These are phyloP conservation scores for Moricandia arvensis DNA, from an alignment of 345 rosid genomes.

Conservation along the genomic window DNA sequence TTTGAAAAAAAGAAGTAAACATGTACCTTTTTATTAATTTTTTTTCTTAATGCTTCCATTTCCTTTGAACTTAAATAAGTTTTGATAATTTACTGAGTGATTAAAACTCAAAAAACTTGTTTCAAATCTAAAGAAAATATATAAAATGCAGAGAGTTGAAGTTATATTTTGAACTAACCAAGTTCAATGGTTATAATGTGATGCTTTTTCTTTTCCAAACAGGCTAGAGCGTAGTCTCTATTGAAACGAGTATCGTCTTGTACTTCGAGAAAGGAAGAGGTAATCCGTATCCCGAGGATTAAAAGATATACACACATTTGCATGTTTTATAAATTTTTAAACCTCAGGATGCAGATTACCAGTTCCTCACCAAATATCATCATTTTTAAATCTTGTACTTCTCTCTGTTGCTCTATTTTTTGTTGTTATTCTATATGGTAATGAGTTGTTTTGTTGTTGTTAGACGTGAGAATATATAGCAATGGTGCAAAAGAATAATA, in stretches of 20 bases:
- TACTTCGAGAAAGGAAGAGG: slow-evolving; percentile 28
- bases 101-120: too few species aligned
- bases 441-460: background rate
- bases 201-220: slow-evolving; percentile 12
- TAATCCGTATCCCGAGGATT: slow-evolving; percentile 40
- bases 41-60: background rate
- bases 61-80: background rate
- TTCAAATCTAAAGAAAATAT: background rate
- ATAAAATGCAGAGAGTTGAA: background rate
- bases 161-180: slow-evolving; percentile 8
- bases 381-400: background rate
- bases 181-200: background rate
- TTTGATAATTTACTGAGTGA: background rate
- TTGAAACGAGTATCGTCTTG: background rate
- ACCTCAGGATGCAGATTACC: slow-evolving; percentile 45
- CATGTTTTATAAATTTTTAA: slow-evolving; percentile 16
- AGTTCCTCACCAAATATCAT: slow-evolving; percentile 18
- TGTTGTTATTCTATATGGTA: background rate
- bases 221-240: background rate
- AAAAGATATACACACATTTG: background rate
- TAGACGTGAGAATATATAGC: slow-evolving; percentile 12
- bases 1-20: background rate
- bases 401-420: background rate
- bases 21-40: too few species aligned
- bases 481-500: slow-evolving; percentile 32